A percentile compares a stretch with the other conserved stretches of the same genome.
These are phyloP conservation scores for Candida morakotiae DNA, from an alignment of 805 yeast genomes.

Conservation along the genomic window DNA sequence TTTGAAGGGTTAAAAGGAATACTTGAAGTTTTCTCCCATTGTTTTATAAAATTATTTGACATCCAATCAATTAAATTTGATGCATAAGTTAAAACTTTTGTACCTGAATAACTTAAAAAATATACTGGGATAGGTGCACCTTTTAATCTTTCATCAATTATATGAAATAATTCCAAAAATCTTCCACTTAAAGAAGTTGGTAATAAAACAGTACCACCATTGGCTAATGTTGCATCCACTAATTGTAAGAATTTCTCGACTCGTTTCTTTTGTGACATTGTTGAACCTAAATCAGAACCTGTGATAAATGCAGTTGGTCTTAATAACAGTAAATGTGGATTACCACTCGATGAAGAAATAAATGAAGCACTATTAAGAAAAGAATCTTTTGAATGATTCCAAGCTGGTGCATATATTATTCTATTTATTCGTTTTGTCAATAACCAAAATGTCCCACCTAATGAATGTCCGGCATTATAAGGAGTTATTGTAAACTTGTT, in stretches of 20 bases:
- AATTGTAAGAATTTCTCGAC: slow-evolving; percentile 59
- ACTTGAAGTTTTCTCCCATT: slow-evolving; percentile 58
- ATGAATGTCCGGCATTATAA: slow-evolving; percentile 83
- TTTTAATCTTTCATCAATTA: slow-evolving; percentile 64
- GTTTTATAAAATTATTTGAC: slow-evolving; percentile 79
- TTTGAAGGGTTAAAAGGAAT: slow-evolving; percentile 71
- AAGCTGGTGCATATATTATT: slow-evolving; percentile 82
- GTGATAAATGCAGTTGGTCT: slow-evolving; percentile 85
- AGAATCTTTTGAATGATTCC: slow-evolving; percentile 92
- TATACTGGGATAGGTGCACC: slow-evolving; percentile 66
- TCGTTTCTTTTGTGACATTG: slow-evolving; percentile 57
- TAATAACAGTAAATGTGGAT: slow-evolving; percentile 56
- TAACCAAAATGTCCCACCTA: slow-evolving; percentile 93
- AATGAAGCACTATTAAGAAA: slow-evolving; percentile 53
- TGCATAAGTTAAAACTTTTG: slow-evolving; percentile 75
- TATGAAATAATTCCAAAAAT: slow-evolving; percentile 70
- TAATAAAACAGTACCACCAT: slow-evolving; percentile 76
- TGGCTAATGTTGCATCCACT: slow-evolving; percentile 60
- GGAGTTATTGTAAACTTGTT: slow-evolving; percentile 71
- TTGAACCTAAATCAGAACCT: slow-evolving; percentile 63
- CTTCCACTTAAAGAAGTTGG: slow-evolving; percentile 83
- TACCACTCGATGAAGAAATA: slow-evolving; percentile 42
- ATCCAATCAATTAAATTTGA: slow-evolving; percentile 94
- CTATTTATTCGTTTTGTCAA: slow-evolving; percentile 70
- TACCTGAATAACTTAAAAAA: slow-evolving; percentile 73